phyloP scores from a whole-genome alignment of 2,329 filamentous ascomycete genomes.

The Monosporascus sp. region DNA sequence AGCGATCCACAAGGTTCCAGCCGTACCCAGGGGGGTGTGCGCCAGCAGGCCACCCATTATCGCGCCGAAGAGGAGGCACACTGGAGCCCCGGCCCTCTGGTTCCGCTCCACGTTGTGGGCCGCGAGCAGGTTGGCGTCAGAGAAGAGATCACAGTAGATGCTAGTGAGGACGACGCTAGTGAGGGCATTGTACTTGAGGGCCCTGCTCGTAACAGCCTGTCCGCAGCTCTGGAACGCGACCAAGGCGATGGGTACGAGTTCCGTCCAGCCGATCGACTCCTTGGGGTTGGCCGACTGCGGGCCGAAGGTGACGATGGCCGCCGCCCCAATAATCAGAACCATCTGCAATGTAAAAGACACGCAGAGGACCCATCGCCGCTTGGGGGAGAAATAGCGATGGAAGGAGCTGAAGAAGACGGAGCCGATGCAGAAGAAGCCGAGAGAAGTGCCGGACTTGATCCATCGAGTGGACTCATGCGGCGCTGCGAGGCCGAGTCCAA shows the following conservation, averaged over 20 bases:
- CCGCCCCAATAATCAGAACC: constrained; percentile 44
- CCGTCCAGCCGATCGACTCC: constrained; percentile 49
- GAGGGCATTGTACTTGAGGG: constrained; percentile 62
- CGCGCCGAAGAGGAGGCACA: constrained; percentile 44
- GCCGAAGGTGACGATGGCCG: constrained; percentile 45
- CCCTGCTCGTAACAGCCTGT: constrained; percentile 69
- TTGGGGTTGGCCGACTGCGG: constrained; percentile 30
- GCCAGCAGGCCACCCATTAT: constrained; percentile 45
- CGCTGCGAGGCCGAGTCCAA: constrained; percentile 66
- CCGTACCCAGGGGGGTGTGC: constrained; percentile 41
- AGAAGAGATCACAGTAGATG: constrained; percentile 76
- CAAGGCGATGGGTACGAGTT: constrained; percentile 61
- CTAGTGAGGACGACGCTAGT: constrained; percentile 78
- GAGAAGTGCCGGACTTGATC: constrained; percentile 67
- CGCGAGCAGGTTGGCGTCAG: constrained; percentile 49
- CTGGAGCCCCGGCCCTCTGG: constrained; percentile 42
- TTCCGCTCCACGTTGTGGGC: constrained; percentile 44
- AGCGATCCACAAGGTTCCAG: constrained; percentile 55
- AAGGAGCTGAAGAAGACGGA: constrained; percentile 66
- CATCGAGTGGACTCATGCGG: constrained; percentile 51
- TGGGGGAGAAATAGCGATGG: constrained; percentile 57
- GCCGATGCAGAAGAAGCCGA: constrained; percentile 65
- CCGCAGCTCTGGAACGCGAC: constrained; percentile 74
- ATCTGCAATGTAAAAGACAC: constrained; percentile 51
- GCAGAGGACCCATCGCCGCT: constrained; percentile 60